A percentile compares a stretch with the other conserved stretches of the same genome.
Evolutionary conservation across 2,329 filamentous ascomycete species (phyloP).

Genomic region (Hypoxylon rubiginosum): DNA sequence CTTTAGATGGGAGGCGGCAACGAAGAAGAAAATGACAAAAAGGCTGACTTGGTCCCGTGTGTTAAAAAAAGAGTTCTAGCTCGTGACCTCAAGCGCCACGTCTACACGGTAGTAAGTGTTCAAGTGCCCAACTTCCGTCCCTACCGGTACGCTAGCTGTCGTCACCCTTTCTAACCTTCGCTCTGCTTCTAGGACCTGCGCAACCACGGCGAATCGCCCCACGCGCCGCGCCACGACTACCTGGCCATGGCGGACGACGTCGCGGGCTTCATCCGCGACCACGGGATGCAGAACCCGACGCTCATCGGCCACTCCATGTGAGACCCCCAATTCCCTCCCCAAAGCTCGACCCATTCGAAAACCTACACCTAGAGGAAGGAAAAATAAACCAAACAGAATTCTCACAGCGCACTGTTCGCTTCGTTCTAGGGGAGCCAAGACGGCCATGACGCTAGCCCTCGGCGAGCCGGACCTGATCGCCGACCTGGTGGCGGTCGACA

Average conservation of each 20-base stretch:
- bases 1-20: background rate
- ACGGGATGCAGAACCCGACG: constrained; percentile 77
- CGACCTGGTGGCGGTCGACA: constrained; percentile 87
- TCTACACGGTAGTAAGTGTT: constrained; percentile 81
- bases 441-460: constrained; percentile 88
- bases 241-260: constrained; percentile 85
- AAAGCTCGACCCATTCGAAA: background rate
- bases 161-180: constrained; percentile 34
- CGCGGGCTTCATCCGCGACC: constrained; percentile 79
- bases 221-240: constrained; percentile 83
- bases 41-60: background rate
- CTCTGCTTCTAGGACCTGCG: constrained; percentile 76
- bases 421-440: constrained; percentile 86
- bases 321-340: constrained; percentile 43
- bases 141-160: constrained; percentile 12
- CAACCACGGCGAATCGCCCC: constrained; percentile 93
- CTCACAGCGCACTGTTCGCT: background rate
- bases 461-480: constrained; percentile 74
- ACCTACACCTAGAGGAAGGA: background rate
- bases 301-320: constrained; percentile 96
- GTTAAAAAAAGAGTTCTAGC: constrained; percentile 78
- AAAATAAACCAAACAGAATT: no score
- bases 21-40: background rate
- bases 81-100: constrained; percentile 80
- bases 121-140: background rate